Base-by-base conservation (phyloP, 352 stramenopile species). In the Globisporangium solare region DNA sequence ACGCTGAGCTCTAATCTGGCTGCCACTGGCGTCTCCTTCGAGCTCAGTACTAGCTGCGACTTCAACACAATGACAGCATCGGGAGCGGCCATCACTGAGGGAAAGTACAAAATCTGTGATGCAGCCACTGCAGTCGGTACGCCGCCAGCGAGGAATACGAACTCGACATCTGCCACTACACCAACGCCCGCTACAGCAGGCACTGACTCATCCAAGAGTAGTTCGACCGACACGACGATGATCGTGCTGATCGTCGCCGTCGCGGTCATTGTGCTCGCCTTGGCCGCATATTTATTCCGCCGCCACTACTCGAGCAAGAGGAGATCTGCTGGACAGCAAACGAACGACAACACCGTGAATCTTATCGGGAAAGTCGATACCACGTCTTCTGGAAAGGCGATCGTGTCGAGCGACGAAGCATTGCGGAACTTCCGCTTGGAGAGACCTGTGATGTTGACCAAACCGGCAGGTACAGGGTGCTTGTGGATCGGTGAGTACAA, bases 341-440 rank as follows among this genome's bases (percentile, higher is more conserved):
- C 48, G n/a, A 47, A 65, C 45, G 63, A 76, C 21, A 69, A 70
- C 13, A 62, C 71, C 6, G 58, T 66, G 42, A 85, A 76, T 22
- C 56, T 85, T 13, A 85, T 85, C 60, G 63, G 58, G 45, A 83
- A 85, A 47, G 60, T 51, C 7, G 73, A 85, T 12, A 65, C 56
- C 15, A 56, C 66, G 14, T 45, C 66, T 18, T 70, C 53, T 0
- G 66, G 70, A 17, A 88, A 84, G 48, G 59, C 66, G 6, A 85
- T 72, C 4, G 77, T 88, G 27, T 88, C 81, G 3, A 86, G 68
- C n/a, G 79, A 89, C 56, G 77, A 88, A 46, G 74, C 78, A 14
- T 49, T 89, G 45, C 68, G 72, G 10, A 66, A 71, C 3, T 73
- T 89, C 41, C 66, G 73, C 0, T 48, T 92, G 10, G 72, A 79